Evolutionary conservation across 192 early-diverging fungal species (phyloP).

Genomic region (Allomyces javanicus): DNA sequence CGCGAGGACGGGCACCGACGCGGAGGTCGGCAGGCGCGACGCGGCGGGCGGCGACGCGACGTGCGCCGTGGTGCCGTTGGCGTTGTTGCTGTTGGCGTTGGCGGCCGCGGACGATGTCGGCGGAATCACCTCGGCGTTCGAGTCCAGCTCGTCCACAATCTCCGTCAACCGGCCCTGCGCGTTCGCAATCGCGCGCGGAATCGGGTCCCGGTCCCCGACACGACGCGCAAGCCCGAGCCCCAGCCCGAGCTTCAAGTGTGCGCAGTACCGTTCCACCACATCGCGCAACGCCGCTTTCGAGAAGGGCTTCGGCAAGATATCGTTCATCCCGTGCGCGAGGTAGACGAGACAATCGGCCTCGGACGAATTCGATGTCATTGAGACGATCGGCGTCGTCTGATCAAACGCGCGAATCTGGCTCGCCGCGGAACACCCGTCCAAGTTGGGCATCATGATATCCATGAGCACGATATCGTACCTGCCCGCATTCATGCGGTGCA

Average conservation of each 20-base stretch:
- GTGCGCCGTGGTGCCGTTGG: too few relatives aligned
- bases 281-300: slow-evolving; percentile 20
- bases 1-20: too few relatives aligned
- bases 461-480: slow-evolving; percentile 61
- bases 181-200: too few relatives aligned
- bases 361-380: slow-evolving; percentile 52
- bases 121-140: too few relatives aligned
- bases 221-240: too few relatives aligned
- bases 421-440: slow-evolving; percentile 50
- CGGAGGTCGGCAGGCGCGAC: too few relatives aligned
- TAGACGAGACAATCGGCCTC: slow-evolving; percentile 44
- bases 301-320: slow-evolving; percentile 53
- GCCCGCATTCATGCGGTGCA: slow-evolving; percentile 31
- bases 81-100: too few relatives aligned
- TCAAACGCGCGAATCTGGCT: slow-evolving; percentile 52
- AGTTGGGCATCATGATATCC: slow-evolving; percentile 55
- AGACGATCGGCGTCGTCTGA: slow-evolving; percentile 44
- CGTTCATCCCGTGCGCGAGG: slow-evolving; percentile 51
- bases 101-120: too few relatives aligned
- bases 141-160: too few relatives aligned
- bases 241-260: slow-evolving; percentile 13
- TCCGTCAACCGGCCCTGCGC: too few relatives aligned
- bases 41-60: too few relatives aligned
- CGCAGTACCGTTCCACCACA: slow-evolving; percentile 37
- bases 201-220: too few relatives aligned